Percentiles rank a stretch among this genome's conserved stretches.
Evolutionary conservation across 1,284 basidiomycete genomes (phyloP).

Genomic region (Wolfiporia cocos): DNA sequence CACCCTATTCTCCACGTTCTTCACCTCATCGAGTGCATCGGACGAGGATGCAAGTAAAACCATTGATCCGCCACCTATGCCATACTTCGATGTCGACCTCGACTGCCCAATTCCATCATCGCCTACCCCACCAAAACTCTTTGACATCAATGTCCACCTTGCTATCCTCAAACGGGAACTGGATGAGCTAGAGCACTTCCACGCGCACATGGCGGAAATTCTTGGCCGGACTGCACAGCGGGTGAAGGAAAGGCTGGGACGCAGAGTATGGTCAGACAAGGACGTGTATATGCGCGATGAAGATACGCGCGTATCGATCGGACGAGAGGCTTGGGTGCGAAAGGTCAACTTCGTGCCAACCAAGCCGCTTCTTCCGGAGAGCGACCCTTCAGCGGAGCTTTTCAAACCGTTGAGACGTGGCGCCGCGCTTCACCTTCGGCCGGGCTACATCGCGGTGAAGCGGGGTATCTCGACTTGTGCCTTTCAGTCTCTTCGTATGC

Average conservation of each 20-base stretch:
- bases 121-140: constrained; percentile 28
- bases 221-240: constrained; percentile 49
- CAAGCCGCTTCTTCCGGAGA: too few relatives aligned
- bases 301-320: constrained; percentile 24
- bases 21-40: constrained; percentile 19
- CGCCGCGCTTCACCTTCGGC: too few relatives aligned
- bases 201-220: constrained; percentile 33
- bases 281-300: constrained; percentile 43
- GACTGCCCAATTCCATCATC: constrained; percentile 17
- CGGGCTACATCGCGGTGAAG: too few relatives aligned
- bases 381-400: too few relatives aligned
- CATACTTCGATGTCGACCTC: constrained; percentile 27
- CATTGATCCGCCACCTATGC: not conserved
- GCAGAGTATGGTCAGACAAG: constrained; percentile 59
- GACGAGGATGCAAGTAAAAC: constrained; percentile 1
- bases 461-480: too few relatives aligned
- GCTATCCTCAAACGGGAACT: constrained; percentile 47
- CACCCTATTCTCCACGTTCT: too few relatives aligned
- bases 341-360: constrained; percentile 30
- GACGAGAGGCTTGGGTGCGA: constrained; percentile 30
- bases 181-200: constrained; percentile 38
- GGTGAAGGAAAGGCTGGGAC: constrained; percentile 60
- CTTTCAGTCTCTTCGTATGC: too few relatives aligned
- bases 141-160: constrained; percentile 53
- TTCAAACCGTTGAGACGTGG: too few relatives aligned